Evolutionary conservation across 768 basidiomycete species (phyloP).

Genomic region (Pleurotus tuoliensis): DNA sequence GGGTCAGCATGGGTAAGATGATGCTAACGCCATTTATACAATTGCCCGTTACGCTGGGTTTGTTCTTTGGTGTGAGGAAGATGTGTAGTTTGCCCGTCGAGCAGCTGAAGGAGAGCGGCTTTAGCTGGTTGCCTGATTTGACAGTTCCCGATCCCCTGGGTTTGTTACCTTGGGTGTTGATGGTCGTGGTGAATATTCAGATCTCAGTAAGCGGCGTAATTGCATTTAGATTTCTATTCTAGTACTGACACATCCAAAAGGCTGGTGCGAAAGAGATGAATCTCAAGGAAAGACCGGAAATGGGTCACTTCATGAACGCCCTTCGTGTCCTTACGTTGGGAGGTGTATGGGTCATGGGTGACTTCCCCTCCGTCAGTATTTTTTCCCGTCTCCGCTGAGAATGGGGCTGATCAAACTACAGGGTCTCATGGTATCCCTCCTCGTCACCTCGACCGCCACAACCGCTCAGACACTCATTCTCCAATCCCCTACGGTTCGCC

Average conservation of each 20-base stretch:
- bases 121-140: slow-evolving; percentile 72
- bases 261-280: slow-evolving; percentile 52
- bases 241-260: slow-evolving; percentile 17
- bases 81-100: slow-evolving; percentile 69
- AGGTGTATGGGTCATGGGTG: slow-evolving; percentile 41
- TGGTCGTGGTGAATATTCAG: slow-evolving; percentile 62
- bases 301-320: slow-evolving; percentile 66
- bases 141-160: slow-evolving; percentile 75
- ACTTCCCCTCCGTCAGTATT: slow-evolving; percentile 62
- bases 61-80: slow-evolving; percentile 78
- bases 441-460: slow-evolving; percentile 38
- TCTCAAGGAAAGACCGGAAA: slow-evolving; percentile 44
- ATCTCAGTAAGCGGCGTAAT: slow-evolving; percentile 48
- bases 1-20: slow-evolving; percentile 55
- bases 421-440: slow-evolving; percentile 40
- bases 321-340: slow-evolving; percentile 56
- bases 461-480: slow-evolving; percentile 48
- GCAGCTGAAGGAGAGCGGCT: slow-evolving; percentile 74
- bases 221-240: background rate
- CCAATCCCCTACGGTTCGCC: slow-evolving; percentile 38
- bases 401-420: slow-evolving; percentile 11
- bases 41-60: slow-evolving; percentile 68
- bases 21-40: slow-evolving; percentile 58
- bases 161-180: slow-evolving; percentile 60
- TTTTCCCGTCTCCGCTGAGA: background rate